Base-by-base conservation (phyloP, 441 rosid genomes). In the Raphanus hybrid region DNA sequence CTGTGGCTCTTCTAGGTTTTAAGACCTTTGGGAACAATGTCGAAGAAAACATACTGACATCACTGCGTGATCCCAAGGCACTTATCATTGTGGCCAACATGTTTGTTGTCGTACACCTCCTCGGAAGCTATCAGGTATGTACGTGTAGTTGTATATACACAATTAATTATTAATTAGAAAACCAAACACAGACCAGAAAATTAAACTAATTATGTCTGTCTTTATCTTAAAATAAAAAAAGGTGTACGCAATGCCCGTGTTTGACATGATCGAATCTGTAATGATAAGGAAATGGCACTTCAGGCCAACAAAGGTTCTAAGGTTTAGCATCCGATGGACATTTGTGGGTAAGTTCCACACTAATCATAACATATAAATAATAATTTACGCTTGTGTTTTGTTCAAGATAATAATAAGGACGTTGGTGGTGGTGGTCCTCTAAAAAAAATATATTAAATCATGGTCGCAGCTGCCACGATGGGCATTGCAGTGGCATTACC, bases 201-300 rank as follows among this genome's bases (percentile, higher is more conserved):
- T 23, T 23, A 23, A 26, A 11, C 18, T 26, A 59, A 59, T 59
- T 59, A 4, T 59, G 35, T 5, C 6, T 2, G 14, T 60, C 37
- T 26, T 23, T 12, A 5, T n/a, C 1, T 59, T 45, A 0, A 10
- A 48, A 23, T 23, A 23, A 37, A 37, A 35, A 8, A 27, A 89
- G 88, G 78, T 87, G 27, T 89, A 80, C 18, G 93, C 93, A 14
- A 87, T 89, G 88, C 90, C 93, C 0, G 93, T 89, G 1, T 89
- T 85, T 71, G 93, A 89, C 85, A 87, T 89, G 91, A 71, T 85
- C 5, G 93, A 89, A 73, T 84, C 89, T 35, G 64, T 85, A 8
- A 20, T 86, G 80, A 89, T 87, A 41, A 89, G 75, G 85, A 85
- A 84, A 69, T 57, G 84, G 80, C 82, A 83, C 16, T 89, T 85